A percentile compares a stretch with the other conserved stretches of the same genome.
Conservation (phyloP, 2,329 filamentous ascomycete genomes). For the Phaeomoniella chlamydospora region DNA sequence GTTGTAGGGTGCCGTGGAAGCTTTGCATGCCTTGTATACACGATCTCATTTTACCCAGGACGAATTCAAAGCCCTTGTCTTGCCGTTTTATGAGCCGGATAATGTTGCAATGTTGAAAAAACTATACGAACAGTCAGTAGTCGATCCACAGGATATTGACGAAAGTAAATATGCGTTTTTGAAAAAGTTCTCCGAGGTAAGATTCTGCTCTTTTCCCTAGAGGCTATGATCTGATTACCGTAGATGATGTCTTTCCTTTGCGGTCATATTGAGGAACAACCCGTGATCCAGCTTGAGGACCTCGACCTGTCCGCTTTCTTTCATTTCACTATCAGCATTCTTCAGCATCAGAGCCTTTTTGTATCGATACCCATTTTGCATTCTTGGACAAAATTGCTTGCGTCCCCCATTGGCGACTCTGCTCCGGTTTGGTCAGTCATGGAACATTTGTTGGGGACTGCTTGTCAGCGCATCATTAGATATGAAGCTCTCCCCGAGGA, state of each 20-base stretch:
- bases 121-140: constrained; percentile 65
- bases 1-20: constrained; percentile 61
- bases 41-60: constrained; percentile 60
- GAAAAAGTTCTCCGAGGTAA: constrained; percentile 86
- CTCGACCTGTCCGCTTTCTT: constrained; percentile 63
- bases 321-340: constrained; percentile 61
- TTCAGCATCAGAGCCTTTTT: constrained; percentile 74
- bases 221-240: not conserved
- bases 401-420: constrained; percentile 54
- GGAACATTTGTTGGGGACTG: constrained; percentile 65
- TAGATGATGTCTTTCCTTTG: constrained; percentile 76
- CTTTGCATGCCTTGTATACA: constrained; percentile 68
- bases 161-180: constrained; percentile 83
- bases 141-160: constrained; percentile 70
- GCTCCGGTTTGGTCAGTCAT: constrained; percentile 48
- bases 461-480: constrained; percentile 67
- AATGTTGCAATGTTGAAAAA: constrained; percentile 58
- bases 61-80: constrained; percentile 64
- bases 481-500: constrained; percentile 81
- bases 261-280: constrained; percentile 69
- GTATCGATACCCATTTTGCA: constrained; percentile 88
- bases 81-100: constrained; percentile 61
- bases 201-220: not conserved
- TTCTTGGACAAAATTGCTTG: constrained; percentile 73
- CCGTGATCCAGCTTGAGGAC: constrained; percentile 47